Conservation (phyloP, 306 rosid species). For the Sindora glabra region DNA sequence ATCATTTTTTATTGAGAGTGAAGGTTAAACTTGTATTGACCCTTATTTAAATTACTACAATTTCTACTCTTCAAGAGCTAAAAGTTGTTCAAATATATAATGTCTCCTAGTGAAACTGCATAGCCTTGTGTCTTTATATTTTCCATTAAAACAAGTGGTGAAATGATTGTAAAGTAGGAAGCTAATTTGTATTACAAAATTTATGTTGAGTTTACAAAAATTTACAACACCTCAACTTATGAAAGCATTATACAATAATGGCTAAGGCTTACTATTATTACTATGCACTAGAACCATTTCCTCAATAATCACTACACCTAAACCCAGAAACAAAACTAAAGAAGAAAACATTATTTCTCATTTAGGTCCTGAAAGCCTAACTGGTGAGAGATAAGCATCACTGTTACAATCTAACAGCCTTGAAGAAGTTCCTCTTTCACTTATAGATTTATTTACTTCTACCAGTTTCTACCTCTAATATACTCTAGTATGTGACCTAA, state of each 20-base stretch:
- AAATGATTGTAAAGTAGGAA: neutral
- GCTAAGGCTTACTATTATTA: neutral
- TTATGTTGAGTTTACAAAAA: conserved; percentile 9
- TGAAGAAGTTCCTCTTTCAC: conserved; percentile 63
- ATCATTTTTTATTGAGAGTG: too few relatives aligned
- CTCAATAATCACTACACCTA: neutral
- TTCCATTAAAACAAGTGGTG: neutral
- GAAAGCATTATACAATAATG: conserved; percentile 4
- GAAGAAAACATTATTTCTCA: conserved; percentile 21
- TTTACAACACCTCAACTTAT: conserved; percentile 14
- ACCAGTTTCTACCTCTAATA: too few relatives aligned
- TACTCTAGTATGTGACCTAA: too few relatives aligned
- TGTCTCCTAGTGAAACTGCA: neutral
- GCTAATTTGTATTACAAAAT: conserved; percentile 17
- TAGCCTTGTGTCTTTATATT: neutral
- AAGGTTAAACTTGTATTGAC: too few relatives aligned
- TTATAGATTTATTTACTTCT: conserved; percentile 39
- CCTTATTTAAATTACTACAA: too few relatives aligned
- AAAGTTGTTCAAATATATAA: too few relatives aligned
- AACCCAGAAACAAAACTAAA: too few relatives aligned
- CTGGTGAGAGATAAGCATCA: conserved; percentile 57
- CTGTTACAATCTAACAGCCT: conserved; percentile 70
- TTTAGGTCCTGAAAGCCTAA: conserved; percentile 83
- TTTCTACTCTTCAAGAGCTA: too few relatives aligned
- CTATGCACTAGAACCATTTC: neutral